phyloP scores from a whole-genome alignment of 1,284 basidiomycete species.

The Clitocybe nebularis region DNA sequence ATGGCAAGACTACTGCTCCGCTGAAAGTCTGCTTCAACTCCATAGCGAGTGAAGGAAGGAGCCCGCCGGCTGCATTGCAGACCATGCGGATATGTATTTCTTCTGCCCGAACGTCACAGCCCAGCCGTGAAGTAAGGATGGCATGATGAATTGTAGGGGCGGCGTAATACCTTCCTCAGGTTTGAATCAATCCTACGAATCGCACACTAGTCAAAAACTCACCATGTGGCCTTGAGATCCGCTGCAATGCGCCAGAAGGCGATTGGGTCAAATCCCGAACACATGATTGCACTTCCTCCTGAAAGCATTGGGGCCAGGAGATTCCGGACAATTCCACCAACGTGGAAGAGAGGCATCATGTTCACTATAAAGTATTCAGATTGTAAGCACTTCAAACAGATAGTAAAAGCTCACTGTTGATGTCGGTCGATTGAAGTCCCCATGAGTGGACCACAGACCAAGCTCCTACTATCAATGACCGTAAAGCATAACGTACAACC shows the following conservation, averaged over 20 bases:
- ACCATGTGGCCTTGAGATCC: constrained; percentile 47
- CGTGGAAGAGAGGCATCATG: constrained; percentile 72
- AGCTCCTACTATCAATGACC: constrained; percentile 56
- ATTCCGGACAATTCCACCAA: constrained; percentile 62
- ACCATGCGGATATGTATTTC: constrained; percentile 41
- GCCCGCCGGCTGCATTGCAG: constrained; percentile 43
- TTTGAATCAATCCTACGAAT: not conserved
- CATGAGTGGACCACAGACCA: constrained; percentile 56
- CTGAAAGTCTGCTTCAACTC: constrained; percentile 33
- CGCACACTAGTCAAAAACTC: constrained; percentile 16
- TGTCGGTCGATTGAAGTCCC: constrained; percentile 41
- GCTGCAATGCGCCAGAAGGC: constrained; percentile 56
- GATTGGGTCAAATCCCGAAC: constrained; percentile 52
- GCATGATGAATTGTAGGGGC: constrained; percentile 45
- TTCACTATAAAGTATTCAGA: constrained; percentile 33
- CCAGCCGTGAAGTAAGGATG: constrained; percentile 37
- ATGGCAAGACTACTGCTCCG: constrained; percentile 37
- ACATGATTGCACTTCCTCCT: constrained; percentile 60
- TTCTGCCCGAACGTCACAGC: constrained; percentile 25
- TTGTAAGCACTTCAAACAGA: not conserved
- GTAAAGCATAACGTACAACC: constrained; percentile 59
- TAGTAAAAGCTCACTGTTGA: constrained; percentile 35
- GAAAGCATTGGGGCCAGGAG: constrained; percentile 57
- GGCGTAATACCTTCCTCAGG: constrained; percentile 37
- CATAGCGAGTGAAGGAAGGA: constrained; percentile 39